Evolutionary conservation across 176 grass and related monocot genomes (phyloP), one percentile per base, ranked within the genome.

Genomic region (Phyllostachys edulis): DNA sequence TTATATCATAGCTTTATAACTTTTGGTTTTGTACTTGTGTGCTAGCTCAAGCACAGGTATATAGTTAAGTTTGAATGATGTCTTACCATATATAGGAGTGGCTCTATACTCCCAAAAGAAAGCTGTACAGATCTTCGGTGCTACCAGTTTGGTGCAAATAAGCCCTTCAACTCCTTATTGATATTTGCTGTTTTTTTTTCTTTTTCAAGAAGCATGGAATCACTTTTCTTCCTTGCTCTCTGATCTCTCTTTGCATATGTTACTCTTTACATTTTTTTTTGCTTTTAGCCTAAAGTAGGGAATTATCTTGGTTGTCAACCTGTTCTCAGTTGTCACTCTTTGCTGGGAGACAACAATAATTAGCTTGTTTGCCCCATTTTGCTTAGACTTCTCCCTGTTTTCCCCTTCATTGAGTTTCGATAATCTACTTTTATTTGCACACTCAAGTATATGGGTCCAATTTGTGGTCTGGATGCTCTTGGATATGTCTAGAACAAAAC

Each of bases 361-460:
- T 59, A 68, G 32, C 38, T 46, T 57, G 54, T 67, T 55, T 80
- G 11, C 51, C 41, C 37, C 69, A 63, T 73, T 74, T 69, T 82
- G 2, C 26, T 29, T 73, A 63, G 56, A 50, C 55, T 63, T 61
- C 11, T 50, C 18, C 69, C 24, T 63, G 9, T 51, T 34, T 32
- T 11, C 14, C 13, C 4, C 29, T 73, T 27, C 59, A 63, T 15
- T 71, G 21, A 62, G 62, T 21, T 70, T 24, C 1, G 10, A 70
- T 70, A 70, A 61, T 47, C 44, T 46, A 61, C 17, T 37, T 60
- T 2, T 85, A 21, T 69, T 29, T 44, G 6, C 63, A 36, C 41
- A 83, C 75, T 82, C 24, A 69, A 62, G 69, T 69, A 29, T 50
- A 56, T 55, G 65, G 34, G 34, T 78, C 12, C 70, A 82, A 77